Evolutionary conservation across 2,329 filamentous ascomycete species (phyloP).

Genomic region (Colletotrichum sp.): DNA sequence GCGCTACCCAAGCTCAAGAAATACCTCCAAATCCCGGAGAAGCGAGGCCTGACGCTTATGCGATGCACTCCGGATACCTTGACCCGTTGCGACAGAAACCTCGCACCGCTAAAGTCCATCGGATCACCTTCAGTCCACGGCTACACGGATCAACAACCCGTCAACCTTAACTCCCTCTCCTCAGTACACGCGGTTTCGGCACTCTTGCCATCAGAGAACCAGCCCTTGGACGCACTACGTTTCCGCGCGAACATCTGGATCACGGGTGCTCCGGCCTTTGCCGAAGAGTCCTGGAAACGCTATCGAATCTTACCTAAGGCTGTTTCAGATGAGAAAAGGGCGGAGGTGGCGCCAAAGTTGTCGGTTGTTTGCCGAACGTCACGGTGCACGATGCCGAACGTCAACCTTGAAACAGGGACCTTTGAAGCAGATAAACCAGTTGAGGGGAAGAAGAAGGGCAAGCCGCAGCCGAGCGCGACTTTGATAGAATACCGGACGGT

Average conservation of each 20-base stretch:
- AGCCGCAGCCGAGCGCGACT: conserved; percentile 30
- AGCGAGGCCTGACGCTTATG: conserved; percentile 14
- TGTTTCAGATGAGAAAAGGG: not conserved
- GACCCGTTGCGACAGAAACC: conserved; percentile 16
- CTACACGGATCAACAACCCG: conserved; percentile 24
- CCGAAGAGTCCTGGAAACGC: conserved; percentile 23
- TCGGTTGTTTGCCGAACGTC: conserved; percentile 24
- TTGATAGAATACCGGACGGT: conserved; percentile 26
- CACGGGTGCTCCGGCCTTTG: conserved; percentile 16
- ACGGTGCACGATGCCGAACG: conserved; percentile 23
- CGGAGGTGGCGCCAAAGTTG: conserved; percentile 1
- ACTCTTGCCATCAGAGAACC: conserved; percentile 15
- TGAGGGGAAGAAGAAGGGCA: conserved; percentile 21
- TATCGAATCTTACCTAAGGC: conserved; percentile 12
- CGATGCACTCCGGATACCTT: conserved; percentile 19
- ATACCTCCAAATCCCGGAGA: conserved; percentile 7
- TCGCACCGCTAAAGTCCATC: conserved; percentile 22
- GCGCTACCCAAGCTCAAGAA: conserved; percentile 21
- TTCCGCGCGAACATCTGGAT: conserved; percentile 26
- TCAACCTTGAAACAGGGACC: conserved; percentile 9
- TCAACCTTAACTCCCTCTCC: conserved; percentile 24
- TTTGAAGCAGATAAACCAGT: conserved; percentile 7
- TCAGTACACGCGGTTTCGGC: conserved; percentile 24
- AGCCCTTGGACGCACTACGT: conserved; percentile 21
- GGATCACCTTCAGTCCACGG: conserved; percentile 24